Evolutionary conservation across 495 filamentous ascomycete genomes (phyloP).

Genomic region (Umbilicaria muhlenbergii): DNA sequence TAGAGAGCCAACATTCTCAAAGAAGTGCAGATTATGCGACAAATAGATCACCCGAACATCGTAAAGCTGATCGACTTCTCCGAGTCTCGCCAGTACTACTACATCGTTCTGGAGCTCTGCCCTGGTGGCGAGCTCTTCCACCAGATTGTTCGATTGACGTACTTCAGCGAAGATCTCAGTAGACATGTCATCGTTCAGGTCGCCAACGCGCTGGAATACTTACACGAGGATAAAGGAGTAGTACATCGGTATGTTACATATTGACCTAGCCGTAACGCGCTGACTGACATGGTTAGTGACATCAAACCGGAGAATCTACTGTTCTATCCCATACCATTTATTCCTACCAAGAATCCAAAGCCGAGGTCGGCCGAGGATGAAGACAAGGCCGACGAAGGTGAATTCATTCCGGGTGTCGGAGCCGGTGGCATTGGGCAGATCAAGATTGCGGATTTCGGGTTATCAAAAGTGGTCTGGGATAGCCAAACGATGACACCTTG

Average conservation of each 20-base stretch:
- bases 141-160: slow-evolving; percentile 94
- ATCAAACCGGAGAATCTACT: slow-evolving; percentile 98
- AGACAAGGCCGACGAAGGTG: slow-evolving; percentile 93
- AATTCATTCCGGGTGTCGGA: slow-evolving; percentile 71
- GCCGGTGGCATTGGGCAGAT: slow-evolving; percentile 88
- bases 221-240: slow-evolving; percentile 88
- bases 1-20: slow-evolving; percentile 95
- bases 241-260: slow-evolving; percentile 72
- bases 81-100: slow-evolving; percentile 90
- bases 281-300: slow-evolving; percentile 44
- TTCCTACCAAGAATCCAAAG: slow-evolving; percentile 67
- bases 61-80: slow-evolving; percentile 85
- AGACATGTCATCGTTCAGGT: slow-evolving; percentile 91
- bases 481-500: slow-evolving; percentile 98
- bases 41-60: slow-evolving; percentile 89
- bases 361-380: slow-evolving; percentile 73
- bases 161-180: slow-evolving; percentile 92
- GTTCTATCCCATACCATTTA: slow-evolving; percentile 71
- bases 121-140: slow-evolving; percentile 95
- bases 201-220: slow-evolving; percentile 80
- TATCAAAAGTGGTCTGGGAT: slow-evolving; percentile 98
- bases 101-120: slow-evolving; percentile 89
- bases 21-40: slow-evolving; percentile 97
- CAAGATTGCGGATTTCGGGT: slow-evolving; percentile 95
- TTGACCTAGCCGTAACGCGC: not conserved